phyloP scores from a whole-genome alignment of 192 early-diverging fungal species.

The Backusella parvicylindrica region DNA sequence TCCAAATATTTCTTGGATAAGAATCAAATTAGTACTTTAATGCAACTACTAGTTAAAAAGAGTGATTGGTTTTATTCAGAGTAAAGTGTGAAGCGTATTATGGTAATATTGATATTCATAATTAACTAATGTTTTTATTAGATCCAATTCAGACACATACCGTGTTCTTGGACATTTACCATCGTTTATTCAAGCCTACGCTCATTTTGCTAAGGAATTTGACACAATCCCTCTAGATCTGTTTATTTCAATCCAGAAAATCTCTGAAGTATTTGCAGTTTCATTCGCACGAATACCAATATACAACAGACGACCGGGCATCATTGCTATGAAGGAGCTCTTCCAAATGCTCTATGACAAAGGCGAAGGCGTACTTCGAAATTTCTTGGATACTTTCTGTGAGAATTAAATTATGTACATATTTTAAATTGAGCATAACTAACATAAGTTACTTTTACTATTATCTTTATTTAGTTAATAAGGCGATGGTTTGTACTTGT shows the following conservation, averaged over 20 bases:
- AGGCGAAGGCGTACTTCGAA: conserved; percentile 37
- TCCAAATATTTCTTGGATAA: conserved; percentile 46
- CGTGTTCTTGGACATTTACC: conserved; percentile 42
- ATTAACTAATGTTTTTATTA: conserved; percentile 14
- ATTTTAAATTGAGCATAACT: not conserved
- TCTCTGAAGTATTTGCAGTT: conserved; percentile 40
- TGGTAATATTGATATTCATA: not conserved
- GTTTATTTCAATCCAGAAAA: conserved; percentile 40
- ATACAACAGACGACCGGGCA: conserved; percentile 43
- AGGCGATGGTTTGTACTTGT: conserved; percentile 50
- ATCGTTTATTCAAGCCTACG: conserved; percentile 62
- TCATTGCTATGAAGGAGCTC: conserved; percentile 47
- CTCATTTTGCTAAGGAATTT: conserved; percentile 46
- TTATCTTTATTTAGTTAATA: conserved; percentile 37
- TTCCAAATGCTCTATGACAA: conserved; percentile 50
- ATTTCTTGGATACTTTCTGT: conserved; percentile 45
- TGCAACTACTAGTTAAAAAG: conserved; percentile 46
- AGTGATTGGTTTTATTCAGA: conserved; percentile 48
- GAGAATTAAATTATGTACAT: conserved; percentile 13
- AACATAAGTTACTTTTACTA: not conserved
- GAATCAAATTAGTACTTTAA: conserved; percentile 40
- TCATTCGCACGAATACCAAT: conserved; percentile 46
- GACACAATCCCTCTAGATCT: conserved; percentile 45
- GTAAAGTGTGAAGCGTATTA: conserved; percentile 29
- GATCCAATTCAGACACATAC: conserved; percentile 43